Conservation (phyloP, 768 basidiomycete species). For the Xerocomus brunneocitrinus region DNA sequence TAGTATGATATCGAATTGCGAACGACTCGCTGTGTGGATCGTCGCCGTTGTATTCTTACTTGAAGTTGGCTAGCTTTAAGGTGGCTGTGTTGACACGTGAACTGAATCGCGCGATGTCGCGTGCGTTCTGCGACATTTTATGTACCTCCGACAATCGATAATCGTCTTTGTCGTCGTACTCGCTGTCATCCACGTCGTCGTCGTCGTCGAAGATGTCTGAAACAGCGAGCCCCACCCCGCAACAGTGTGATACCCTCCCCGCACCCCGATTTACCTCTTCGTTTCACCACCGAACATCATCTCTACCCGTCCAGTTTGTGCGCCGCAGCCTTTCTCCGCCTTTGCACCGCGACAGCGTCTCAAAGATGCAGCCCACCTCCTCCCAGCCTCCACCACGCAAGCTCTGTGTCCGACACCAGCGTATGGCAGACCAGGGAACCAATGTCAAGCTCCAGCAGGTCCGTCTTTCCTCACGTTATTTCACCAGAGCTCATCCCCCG, state of each 20-base stretch:
- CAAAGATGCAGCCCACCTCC: constrained; percentile 6
- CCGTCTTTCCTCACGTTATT: neutral
- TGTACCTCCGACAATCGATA: neutral
- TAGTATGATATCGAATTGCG: constrained; percentile 35
- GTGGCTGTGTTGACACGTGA: constrained; percentile 22
- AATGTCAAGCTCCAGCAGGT: constrained; percentile 91
- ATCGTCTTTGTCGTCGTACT: neutral
- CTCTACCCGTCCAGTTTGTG: neutral
- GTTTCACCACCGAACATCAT: neutral
- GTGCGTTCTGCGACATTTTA: too few species aligned
- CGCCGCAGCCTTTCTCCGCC: neutral
- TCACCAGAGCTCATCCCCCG: constrained; percentile 6
- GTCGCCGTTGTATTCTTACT: constrained; percentile 28
- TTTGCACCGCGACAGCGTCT: neutral
- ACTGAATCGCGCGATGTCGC: neutral
- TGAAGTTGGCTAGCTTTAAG: neutral
- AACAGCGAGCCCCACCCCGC: constrained; percentile 1
- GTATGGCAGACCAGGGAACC: constrained; percentile 95
- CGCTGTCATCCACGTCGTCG: neutral
- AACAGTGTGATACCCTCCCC: constrained; percentile 67
- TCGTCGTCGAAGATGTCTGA: constrained; percentile 6
- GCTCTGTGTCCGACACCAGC: constrained; percentile 88
- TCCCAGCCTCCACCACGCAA: constrained; percentile 48
- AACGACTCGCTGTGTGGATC: constrained; percentile 11
- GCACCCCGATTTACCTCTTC: constrained; percentile 48